Conservation (phyloP, 495 filamentous ascomycete species). For the Parmelia sp. region DNA sequence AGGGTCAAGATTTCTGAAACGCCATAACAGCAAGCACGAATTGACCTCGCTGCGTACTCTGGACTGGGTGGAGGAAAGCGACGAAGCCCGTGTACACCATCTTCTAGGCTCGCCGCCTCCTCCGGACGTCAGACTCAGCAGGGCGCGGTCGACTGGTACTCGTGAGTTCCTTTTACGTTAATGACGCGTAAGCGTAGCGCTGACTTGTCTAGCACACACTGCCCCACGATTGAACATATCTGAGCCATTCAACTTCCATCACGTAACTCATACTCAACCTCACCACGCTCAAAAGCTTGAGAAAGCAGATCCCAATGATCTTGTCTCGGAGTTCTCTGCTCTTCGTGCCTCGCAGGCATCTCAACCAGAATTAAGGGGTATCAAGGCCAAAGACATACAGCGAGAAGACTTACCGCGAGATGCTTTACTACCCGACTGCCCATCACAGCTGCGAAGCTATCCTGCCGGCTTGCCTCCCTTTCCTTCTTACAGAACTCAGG, state of each 20-base stretch:
- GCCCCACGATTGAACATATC: constrained; percentile 54
- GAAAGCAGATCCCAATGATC: constrained; percentile 50
- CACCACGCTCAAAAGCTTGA: constrained; percentile 56
- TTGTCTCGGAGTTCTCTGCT: constrained; percentile 60
- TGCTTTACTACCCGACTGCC: constrained; percentile 20
- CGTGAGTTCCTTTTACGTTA: constrained; percentile 9
- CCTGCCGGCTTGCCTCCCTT: background rate
- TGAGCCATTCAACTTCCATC: constrained; percentile 81
- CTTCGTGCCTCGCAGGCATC: constrained; percentile 62
- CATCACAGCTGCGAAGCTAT: background rate
- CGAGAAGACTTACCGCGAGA: constrained; percentile 56
- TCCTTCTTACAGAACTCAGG: constrained; percentile 1
- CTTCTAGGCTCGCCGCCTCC: background rate
- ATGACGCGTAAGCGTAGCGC: constrained; percentile 31
- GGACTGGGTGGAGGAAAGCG: constrained; percentile 40
- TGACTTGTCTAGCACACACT: constrained; percentile 12
- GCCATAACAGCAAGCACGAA: constrained; percentile 48
- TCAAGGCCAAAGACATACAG: constrained; percentile 58
- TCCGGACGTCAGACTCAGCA: constrained; percentile 13
- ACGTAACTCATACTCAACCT: constrained; percentile 69
- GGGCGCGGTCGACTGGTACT: constrained; percentile 9
- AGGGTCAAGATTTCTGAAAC: constrained; percentile 47
- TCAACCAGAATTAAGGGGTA: constrained; percentile 53
- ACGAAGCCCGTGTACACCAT: constrained; percentile 19
- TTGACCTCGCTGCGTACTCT: constrained; percentile 38